Evolutionary conservation across 768 basidiomycete genomes (phyloP).

Genomic region (Roridomyces roridus): DNA sequence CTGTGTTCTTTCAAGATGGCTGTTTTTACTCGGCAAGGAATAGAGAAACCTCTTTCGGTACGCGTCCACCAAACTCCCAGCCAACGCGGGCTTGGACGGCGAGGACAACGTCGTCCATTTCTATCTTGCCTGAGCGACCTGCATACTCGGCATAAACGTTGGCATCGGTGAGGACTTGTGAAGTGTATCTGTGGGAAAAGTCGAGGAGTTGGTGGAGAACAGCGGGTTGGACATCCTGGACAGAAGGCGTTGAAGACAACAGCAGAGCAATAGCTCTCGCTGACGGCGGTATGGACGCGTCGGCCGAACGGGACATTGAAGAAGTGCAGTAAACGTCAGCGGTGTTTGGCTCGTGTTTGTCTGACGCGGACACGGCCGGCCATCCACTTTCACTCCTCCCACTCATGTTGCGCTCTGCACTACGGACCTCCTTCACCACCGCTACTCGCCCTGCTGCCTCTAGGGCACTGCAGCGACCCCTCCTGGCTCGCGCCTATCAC

Average conservation of each 20-base stretch:
- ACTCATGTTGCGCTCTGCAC: constrained; percentile 73
- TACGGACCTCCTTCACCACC: constrained; percentile 56
- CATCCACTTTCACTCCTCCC: constrained; percentile 32
- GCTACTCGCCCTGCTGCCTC: constrained; percentile 50
- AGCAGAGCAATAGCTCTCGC: constrained; percentile 85
- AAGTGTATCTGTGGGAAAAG: constrained; percentile 84
- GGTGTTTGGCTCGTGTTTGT: background rate
- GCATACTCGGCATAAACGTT: constrained; percentile 90
- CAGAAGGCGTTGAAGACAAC: constrained; percentile 81
- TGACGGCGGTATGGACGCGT: constrained; percentile 83
- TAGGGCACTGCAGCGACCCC: constrained; percentile 51
- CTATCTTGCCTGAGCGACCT: constrained; percentile 76
- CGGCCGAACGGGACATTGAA: constrained; percentile 51
- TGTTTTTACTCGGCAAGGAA: background rate
- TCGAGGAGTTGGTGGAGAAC: constrained; percentile 89
- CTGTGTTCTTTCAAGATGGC: constrained; percentile 41
- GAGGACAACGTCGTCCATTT: constrained; percentile 81
- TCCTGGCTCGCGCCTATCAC: constrained; percentile 79
- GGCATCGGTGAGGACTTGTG: constrained; percentile 84
- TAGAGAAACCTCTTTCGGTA: constrained; percentile 81
- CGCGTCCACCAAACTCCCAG: constrained; percentile 90
- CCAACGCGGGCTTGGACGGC: constrained; percentile 90
- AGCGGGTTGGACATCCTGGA: constrained; percentile 86
- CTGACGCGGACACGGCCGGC: background rate
- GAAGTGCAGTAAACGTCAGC: background rate